Conservation (phyloP, 2,329 filamentous ascomycete genomes). For the Aspergillus persii region DNA sequence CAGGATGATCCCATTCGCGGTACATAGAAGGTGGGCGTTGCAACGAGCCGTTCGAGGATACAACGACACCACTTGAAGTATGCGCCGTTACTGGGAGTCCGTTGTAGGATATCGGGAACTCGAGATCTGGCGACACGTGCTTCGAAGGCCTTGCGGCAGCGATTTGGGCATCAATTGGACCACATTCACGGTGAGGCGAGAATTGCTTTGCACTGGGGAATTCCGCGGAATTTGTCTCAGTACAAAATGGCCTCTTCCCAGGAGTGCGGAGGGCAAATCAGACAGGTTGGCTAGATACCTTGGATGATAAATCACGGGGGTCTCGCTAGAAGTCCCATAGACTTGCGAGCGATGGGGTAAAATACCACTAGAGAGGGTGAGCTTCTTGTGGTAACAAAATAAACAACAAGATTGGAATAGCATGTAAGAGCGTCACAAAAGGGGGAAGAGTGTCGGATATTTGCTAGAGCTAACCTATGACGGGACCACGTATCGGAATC, state of each 20-base stretch:
- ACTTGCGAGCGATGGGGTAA: constrained; percentile 30
- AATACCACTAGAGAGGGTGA: constrained; percentile 26
- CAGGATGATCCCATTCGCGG: constrained; percentile 35
- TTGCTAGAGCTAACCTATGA: constrained; percentile 34
- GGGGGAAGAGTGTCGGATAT: constrained; percentile 4
- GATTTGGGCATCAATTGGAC: constrained; percentile 28
- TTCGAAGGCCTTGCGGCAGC: constrained; percentile 18
- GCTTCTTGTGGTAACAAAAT: constrained; percentile 11
- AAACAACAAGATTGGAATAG: background rate
- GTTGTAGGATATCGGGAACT: constrained; percentile 30
- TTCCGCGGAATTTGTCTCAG: constrained; percentile 15
- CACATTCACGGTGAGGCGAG: constrained; percentile 29
- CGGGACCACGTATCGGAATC: constrained; percentile 34
- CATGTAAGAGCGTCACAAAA: background rate
- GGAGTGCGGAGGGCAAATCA: background rate
- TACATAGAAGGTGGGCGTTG: constrained; percentile 30
- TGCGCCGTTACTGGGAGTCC: constrained; percentile 28
- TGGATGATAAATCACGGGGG: constrained; percentile 37
- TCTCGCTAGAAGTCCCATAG: constrained; percentile 27
- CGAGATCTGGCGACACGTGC: constrained; percentile 29
- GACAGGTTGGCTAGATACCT: constrained; percentile 28
- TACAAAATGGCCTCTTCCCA: constrained; percentile 10
- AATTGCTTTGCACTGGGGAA: constrained; percentile 32
- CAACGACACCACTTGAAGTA: constrained; percentile 27
- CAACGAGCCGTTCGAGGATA: constrained; percentile 31